phyloP scores from a whole-genome alignment of 2,329 filamentous ascomycete genomes.

The Calonectria honghensis region DNA sequence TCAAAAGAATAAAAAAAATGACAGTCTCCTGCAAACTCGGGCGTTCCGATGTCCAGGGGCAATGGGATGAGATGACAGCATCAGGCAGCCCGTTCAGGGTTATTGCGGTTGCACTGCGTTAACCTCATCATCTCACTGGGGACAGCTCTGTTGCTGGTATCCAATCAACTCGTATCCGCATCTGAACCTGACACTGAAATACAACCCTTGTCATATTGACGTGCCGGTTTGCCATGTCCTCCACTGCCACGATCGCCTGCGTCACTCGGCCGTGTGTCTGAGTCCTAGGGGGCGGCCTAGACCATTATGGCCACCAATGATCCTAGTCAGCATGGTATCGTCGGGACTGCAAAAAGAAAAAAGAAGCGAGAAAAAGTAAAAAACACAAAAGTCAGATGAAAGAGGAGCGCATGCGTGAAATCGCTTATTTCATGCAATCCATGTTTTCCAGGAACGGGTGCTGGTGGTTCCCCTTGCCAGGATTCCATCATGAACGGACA shows the following conservation, averaged over 20 bases:
- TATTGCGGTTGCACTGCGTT: slow-evolving; percentile 43
- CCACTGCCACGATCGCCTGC: slow-evolving; percentile 26
- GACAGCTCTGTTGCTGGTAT: slow-evolving; percentile 44
- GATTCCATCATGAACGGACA: slow-evolving; percentile 13
- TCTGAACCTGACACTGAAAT: slow-evolving; percentile 38
- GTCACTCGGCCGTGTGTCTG: slow-evolving; percentile 24
- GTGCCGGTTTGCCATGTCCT: slow-evolving; percentile 39
- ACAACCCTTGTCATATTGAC: slow-evolving; percentile 39
- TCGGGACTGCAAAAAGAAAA: slow-evolving; percentile 39
- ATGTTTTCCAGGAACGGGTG: slow-evolving; percentile 25
- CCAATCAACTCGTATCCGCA: slow-evolving; percentile 45
- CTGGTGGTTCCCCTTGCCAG: background rate
- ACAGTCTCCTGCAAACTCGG: slow-evolving; percentile 13
- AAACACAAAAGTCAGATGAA: slow-evolving; percentile 19
- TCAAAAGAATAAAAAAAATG: background rate
- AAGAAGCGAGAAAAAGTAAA: slow-evolving; percentile 30
- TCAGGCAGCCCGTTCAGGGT: slow-evolving; percentile 29
- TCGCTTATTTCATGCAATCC: slow-evolving; percentile 29
- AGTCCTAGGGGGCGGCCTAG: slow-evolving; percentile 36
- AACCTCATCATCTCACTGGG: slow-evolving; percentile 45
- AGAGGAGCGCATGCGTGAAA: slow-evolving; percentile 15
- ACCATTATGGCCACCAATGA: slow-evolving; percentile 39
- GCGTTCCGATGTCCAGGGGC: slow-evolving; percentile 23
- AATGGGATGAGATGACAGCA: slow-evolving; percentile 34
- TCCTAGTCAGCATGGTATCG: slow-evolving; percentile 39